Evolutionary conservation across 2,329 filamentous ascomycete genomes (phyloP), one percentile per base, ranked within the genome.

Genomic region (Monosporascus sp.): DNA sequence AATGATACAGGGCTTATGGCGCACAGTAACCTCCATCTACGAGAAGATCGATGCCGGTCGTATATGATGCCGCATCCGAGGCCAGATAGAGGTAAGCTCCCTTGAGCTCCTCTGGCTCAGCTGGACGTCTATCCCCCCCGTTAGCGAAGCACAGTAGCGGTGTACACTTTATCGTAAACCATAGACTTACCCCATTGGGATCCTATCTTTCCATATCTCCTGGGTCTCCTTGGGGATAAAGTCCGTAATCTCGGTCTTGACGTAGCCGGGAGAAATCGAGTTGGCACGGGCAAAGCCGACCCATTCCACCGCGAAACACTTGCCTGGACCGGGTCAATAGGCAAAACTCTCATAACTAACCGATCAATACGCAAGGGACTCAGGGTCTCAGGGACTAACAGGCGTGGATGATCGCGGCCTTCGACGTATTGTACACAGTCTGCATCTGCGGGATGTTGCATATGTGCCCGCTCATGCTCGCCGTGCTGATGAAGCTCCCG

Each of bases 71-170:
- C 4, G 89, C 89, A 70, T 95, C 89, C 15, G 86, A 89, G 18
- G 88, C 87, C 53, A 95, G 76, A 71, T 91, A 94, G 48, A 95
- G 72, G 68, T 88, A 96, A 18, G 87, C 87, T 20, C 89, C 90
- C 75, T 93, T 92, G 62, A 95, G 77, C 75, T 96, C 90, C 55
- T 83, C 80, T 3, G 82, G 75, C 59, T 85, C 77, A 9, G 87
- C 90, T 66, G 91, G 86, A 59, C 90, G 81, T 48, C 83, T 81
- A 36, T 18, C 9, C 5, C n/a, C n/a, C 17, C 25, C 14, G n/a
- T 14, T 37, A 14, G 37, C 17, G 38, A 27, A 25, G 20, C 7
- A 37, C 3, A 54, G 8, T 3, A n/a, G 17, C 9, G 11, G 50
- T 15, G 20, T 9, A 17, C 6, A 39, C 3, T n/a, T 37, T 7